phyloP scores from a whole-genome alignment of 257 asterid genomes.

The Solanum appendiculatum region DNA sequence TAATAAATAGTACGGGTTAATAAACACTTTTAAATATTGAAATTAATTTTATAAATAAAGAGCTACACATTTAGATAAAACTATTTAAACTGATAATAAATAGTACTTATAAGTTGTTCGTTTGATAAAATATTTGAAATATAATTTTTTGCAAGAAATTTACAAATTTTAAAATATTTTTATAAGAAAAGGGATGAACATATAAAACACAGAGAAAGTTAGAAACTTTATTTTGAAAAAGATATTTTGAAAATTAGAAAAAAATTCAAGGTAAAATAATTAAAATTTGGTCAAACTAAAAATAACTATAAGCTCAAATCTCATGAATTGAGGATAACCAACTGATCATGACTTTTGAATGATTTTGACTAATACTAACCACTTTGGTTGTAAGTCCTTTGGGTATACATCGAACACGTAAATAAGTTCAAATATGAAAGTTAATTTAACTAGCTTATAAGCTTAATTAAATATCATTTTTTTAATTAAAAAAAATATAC shows the following conservation, averaged over 20 bases:
- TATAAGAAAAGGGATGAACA: background rate
- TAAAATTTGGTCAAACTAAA: background rate
- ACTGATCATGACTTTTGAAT: background rate
- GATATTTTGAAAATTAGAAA: background rate
- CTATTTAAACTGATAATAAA: background rate
- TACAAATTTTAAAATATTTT: background rate
- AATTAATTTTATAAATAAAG: background rate
- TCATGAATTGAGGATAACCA: no score
- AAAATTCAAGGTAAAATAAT: background rate
- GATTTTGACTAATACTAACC: background rate
- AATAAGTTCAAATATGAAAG: background rate
- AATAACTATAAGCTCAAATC: background rate
- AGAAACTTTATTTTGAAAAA: background rate
- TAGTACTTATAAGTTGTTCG: background rate
- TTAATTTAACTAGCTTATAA: background rate
- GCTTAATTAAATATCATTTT: background rate
- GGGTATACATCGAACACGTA: background rate
- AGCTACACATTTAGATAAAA: background rate
- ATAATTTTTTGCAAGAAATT: no score
- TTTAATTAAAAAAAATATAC: background rate
- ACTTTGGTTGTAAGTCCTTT: background rate
- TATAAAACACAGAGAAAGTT: background rate
- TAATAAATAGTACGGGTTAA: background rate
- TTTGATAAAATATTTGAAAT: background rate
- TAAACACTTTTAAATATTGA: background rate